A percentile compares a stretch with the other conserved stretches of the same genome.
Evolutionary conservation across 257 asterid genomes (phyloP).

Genomic region (Solanum raphanifolium): DNA sequence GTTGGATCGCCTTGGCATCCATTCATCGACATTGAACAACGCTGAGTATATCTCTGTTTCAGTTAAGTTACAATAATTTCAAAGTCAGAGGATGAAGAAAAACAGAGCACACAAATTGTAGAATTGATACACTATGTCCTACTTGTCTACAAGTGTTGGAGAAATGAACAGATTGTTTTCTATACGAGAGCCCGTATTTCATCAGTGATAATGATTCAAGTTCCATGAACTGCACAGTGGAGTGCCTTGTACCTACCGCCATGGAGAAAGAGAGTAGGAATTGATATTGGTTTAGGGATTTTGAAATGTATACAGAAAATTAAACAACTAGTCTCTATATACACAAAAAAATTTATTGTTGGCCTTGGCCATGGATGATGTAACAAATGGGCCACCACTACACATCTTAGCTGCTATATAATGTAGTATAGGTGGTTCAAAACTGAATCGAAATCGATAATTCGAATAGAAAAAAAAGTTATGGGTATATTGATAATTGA

Average conservation of each 20-base stretch:
- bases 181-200: conserved; percentile 24
- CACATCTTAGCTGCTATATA: neutral
- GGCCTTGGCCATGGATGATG: neutral
- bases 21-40: conserved; percentile 45
- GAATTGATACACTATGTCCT: neutral
- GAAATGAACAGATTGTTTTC: conserved; percentile 31
- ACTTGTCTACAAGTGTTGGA: conserved; percentile 1
- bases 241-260: conserved; percentile 24
- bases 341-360: neutral
- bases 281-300: neutral
- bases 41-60: conserved; percentile 31
- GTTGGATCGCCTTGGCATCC: conserved; percentile 55
- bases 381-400: neutral
- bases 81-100: neutral
- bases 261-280: neutral
- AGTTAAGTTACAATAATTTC: neutral
- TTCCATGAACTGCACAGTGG: conserved; percentile 32
- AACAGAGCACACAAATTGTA: neutral
- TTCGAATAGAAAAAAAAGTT: too few relatives aligned
- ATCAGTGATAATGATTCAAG: conserved; percentile 11
- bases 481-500: too few relatives aligned
- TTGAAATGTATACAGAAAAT: neutral
- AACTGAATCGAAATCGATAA: too few relatives aligned
- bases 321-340: neutral
- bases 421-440: too few relatives aligned